Percentiles rank a stretch among this genome's conserved stretches.
These are phyloP conservation scores for Alternaria tenuissima DNA, from an alignment of 2,329 filamentous ascomycete genomes.

Conservation along the genomic window DNA sequence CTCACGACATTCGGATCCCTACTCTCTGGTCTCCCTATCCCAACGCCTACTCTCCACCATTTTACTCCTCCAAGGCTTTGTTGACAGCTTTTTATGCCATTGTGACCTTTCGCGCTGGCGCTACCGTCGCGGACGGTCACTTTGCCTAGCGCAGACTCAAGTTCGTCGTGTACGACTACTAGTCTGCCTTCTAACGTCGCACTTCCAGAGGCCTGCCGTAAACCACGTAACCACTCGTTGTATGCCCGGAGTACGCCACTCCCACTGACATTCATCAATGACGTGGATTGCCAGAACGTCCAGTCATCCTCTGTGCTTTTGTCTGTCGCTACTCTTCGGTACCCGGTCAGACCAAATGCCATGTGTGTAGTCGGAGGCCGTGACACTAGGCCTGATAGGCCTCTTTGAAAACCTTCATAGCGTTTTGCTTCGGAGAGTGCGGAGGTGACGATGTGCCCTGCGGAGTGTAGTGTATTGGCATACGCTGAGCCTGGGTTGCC, in stretches of 20 bases:
- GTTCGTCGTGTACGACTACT: conserved; percentile 87
- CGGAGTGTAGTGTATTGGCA: conserved; percentile 81
- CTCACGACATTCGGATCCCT: conserved; percentile 74
- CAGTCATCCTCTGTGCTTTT: conserved; percentile 49
- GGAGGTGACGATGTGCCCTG: conserved; percentile 80
- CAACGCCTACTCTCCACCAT: conserved; percentile 74
- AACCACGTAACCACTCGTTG: conserved; percentile 56
- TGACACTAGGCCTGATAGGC: conserved; percentile 41
- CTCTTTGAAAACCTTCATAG: conserved; percentile 43
- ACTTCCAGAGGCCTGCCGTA: conserved; percentile 15
- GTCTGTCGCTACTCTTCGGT: conserved; percentile 15
- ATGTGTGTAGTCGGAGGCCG: conserved; percentile 35
- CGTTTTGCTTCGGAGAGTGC: conserved; percentile 30
- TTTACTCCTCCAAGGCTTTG: conserved; percentile 44
- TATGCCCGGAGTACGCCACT: conserved; percentile 73
- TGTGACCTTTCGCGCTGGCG: conserved; percentile 54
- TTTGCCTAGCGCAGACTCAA: conserved; percentile 75
- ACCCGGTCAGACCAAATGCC: conserved; percentile 55
- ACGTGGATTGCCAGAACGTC: conserved; percentile 78
- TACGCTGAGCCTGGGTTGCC: conserved; percentile 79
- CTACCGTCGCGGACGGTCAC: conserved; percentile 71
- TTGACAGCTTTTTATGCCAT: conserved; percentile 55
- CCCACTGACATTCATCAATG: conserved; percentile 86
- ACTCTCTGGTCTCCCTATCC: conserved; percentile 82
- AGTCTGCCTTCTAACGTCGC: conserved; percentile 58